Evolutionary conservation across 1,284 basidiomycete genomes (phyloP), one percentile per base, ranked within the genome.

Genomic region (Ceratobasidium theobromae): DNA sequence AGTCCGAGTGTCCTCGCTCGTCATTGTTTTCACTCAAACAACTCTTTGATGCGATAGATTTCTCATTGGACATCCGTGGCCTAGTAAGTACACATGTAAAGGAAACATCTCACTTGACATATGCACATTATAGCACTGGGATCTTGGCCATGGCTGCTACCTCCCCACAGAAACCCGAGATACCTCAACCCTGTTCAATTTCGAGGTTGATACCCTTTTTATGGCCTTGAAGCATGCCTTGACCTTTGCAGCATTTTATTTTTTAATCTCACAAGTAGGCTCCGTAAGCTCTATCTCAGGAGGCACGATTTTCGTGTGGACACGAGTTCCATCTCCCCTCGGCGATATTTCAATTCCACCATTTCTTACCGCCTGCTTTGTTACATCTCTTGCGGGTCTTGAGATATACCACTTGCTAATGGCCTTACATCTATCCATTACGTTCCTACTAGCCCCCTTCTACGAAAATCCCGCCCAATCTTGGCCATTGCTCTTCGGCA

Each of bases 401-500:
- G 28, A 8, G 16, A 45, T 45, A 12, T 58, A 33, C 32, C 55
- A 48, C 55, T 28, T 32, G n/a, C 55, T 58, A 27, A 32, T 41
- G 3, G 23, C 55, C 21, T 46, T 58, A 3, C 55, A 58, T 18
- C 25, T 30, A 30, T 46, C 45, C 30, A 12, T 30, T 14, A 58
- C 55, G 9, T 48, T 58, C 21, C 38, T 58, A 28, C 18, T 33
- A 3, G 55, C 55, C n/a, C 55, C 58, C 23, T 41, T 52, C 58
- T 62, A 35, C 35, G 38, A 45, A 4, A 35, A 62, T 23, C 58
- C 58, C 6, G 58, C 58, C 33, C 25, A 52, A 35, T 62, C 58
- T 6, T 62, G 58, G 58, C 58, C 58, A 5, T 48, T 48, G 4
- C 58, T 62, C 33, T 62, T 62, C 43, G 58, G 46, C 6, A 52